Base-by-base conservation (phyloP, 106 monocot genomes). In the Xerophyta viscosa region DNA sequence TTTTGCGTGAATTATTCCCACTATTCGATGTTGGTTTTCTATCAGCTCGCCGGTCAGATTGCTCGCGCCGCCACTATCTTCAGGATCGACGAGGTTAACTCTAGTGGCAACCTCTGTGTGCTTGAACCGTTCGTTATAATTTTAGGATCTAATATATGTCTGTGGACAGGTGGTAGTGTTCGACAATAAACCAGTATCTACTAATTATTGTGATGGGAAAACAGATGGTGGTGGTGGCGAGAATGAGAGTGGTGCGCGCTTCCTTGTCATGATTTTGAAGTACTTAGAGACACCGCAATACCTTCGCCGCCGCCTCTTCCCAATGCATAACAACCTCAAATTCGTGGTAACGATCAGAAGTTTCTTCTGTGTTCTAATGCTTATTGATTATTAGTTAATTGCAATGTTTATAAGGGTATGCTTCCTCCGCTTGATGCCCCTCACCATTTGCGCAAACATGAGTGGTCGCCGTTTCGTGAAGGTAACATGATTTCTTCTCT, bases 401-500 rank as follows among this genome's bases (percentile, higher is more conserved):
- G 31, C 14, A 31, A 21, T 56, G 42, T 46, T 50, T 8, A 21
- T 46, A 60, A 94, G 94, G 96, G 96, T 20, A 69, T 85, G 79
- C 67, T 96, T 41, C 96, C 96, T 14, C 96, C 96, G 48, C 85
- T 96, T 23, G 96, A 96, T 88, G 96, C 96, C 58, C 96, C 96
- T 64, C 96, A 96, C 52, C 96, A 96, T 76, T 56, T 89, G 6
- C 88, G 96, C 57, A 89, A 89, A 73, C 88, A 96, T 74, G 96
- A 96, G 57, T 96, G 96, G 96, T 76, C 76, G 14, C 65, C 60
- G 25, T 96, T 66, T 69, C 96, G 96, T 56, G 96, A 96, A 89
- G 96, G 92, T 82, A 59, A 45, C 31, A 7, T 12, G n/a, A 54
- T 24, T 43, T 53, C 25, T 43, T 58, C n/a, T 37, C 21, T 12